Conservation (phyloP, 495 filamentous ascomycete genomes). For the Trichoderma erinaceum region DNA sequence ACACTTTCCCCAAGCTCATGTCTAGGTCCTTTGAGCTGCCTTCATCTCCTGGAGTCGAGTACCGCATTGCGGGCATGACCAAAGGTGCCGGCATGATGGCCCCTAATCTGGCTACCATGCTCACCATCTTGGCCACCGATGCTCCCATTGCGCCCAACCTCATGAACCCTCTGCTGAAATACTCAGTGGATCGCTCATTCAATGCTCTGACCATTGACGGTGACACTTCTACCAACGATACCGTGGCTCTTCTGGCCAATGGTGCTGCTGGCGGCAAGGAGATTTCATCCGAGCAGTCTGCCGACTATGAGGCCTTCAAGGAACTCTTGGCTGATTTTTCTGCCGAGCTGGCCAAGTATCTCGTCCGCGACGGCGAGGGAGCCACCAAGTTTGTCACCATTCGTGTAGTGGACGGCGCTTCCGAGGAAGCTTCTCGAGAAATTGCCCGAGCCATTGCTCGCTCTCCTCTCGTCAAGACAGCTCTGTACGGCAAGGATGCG, state of each 20-base stretch:
- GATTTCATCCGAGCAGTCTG: constrained; percentile 47
- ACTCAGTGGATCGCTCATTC: constrained; percentile 79
- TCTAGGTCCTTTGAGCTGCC: constrained; percentile 81
- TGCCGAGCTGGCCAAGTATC: constrained; percentile 77
- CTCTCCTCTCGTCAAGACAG: constrained; percentile 93
- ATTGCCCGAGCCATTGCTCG: constrained; percentile 88
- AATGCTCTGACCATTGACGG: constrained; percentile 97
- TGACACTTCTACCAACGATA: constrained; percentile 96
- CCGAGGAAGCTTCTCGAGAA: constrained; percentile 56
- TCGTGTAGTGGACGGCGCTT: constrained; percentile 66
- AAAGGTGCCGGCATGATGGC: constrained; percentile 99
- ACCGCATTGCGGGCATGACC: constrained; percentile 88
- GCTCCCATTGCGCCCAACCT: constrained; percentile 66
- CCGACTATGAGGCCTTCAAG: constrained; percentile 61
- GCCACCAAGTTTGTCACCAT: constrained; percentile 98
- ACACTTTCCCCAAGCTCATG: constrained; percentile 96
- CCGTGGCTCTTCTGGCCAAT: constrained; percentile 87
- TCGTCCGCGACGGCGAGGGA: constrained; percentile 94
- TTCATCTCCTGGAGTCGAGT: constrained; percentile 66
- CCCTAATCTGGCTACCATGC: constrained; percentile 92
- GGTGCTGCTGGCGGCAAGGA: constrained; percentile 79
- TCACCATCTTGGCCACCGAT: constrained; percentile 91
- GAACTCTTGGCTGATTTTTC: constrained; percentile 68
- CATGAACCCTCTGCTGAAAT: constrained; percentile 62
- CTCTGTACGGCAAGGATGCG: constrained; percentile 91